Evolutionary conservation across 208 protist genomes (phyloP).

Genomic region (Strigomonas culicis): DNA sequence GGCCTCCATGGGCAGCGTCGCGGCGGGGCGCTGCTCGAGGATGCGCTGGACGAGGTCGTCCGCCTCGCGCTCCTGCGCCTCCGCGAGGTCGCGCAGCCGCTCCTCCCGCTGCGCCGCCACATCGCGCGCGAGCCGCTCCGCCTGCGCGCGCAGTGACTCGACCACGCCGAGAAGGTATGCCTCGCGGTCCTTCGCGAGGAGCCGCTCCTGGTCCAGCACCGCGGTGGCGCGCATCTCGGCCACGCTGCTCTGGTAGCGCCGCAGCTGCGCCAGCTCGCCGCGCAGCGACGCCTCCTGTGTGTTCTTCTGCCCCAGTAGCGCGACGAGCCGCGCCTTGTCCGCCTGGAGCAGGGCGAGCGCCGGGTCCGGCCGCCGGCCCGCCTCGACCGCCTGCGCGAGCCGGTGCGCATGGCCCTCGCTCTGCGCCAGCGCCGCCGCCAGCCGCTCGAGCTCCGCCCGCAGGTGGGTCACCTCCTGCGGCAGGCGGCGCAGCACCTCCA

Average conservation of each 20-base stretch:
- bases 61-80: constrained; percentile 15
- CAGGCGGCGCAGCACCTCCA: constrained; percentile 28
- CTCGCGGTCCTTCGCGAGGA: constrained; percentile 34
- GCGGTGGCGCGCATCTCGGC: constrained; percentile 16
- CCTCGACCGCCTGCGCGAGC: constrained; percentile 2
- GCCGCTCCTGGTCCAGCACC: constrained; percentile 13
- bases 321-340: constrained; percentile 40
- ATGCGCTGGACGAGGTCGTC: constrained; percentile 7
- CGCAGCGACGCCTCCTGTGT: constrained; percentile 26
- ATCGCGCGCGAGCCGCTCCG: constrained; percentile 6
- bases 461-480: constrained; percentile 40
- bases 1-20: no score
- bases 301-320: constrained; percentile 45
- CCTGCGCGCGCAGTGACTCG: constrained; percentile 11
- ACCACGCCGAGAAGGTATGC: constrained; percentile 16
- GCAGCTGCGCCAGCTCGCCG: constrained; percentile 24
- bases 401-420: not conserved
- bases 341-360: constrained; percentile 34
- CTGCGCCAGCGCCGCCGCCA: constrained; percentile 23
- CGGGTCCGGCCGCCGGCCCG: constrained; percentile 14
- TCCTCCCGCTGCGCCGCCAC: constrained; percentile 21
- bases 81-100: constrained; percentile 20
- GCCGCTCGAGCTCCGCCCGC: constrained; percentile 33
- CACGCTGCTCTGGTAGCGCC: constrained; percentile 16
- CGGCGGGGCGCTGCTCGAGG: constrained; percentile 12